Evolutionary conservation across 2,329 filamentous ascomycete genomes (phyloP), one percentile per base, ranked within the genome.

Genomic region (Exophiala alcalophila): DNA sequence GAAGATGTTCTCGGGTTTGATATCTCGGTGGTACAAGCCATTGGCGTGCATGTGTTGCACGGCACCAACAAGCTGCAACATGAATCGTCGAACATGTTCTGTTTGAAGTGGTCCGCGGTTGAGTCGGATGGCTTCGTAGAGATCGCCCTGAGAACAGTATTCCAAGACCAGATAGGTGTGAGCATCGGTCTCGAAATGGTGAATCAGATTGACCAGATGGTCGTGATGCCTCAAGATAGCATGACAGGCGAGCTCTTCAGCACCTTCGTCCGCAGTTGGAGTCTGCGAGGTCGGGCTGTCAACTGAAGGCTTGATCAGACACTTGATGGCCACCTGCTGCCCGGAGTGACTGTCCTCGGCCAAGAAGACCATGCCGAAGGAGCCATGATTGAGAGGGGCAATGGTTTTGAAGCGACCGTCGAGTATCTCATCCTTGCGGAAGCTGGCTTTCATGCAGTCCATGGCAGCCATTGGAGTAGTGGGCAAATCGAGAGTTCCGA

Each of bases 1-100:
- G 65, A 98, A 97, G 66, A 98, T 95, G 73, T 98, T 98, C 76
- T 98, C 92, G 0, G 92, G 92, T 72, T 98, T 98, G 78, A 98
- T 96, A 66, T 98, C 92, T 49, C 92, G 86, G 63, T 98, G 92
- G 65, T 89, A 96, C 61, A 97, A 80, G 53, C 88, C 90, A 65
- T 90, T 90, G 52, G 78, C 77, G 66, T 98, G 92, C 68, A 95
- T 88, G 67, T 88, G 90, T 50, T 86, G 82, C 35, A 98, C 85
- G 36, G 91, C 87, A 62, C 86, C 83, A 39, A 98, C 79, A 23
- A 98, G 80, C 69, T 98, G 82, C 47, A 96, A 73, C 92, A 98
- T 97, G 72, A 97, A 96, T 54, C 87, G 86, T 54, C 92, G 87
- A 48, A 98, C 92, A 65, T 98, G 90, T 63, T 96, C 89, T 2